Base-by-base conservation (phyloP, 352 stramenopile genomes). In the Phytophthora idaei region DNA sequence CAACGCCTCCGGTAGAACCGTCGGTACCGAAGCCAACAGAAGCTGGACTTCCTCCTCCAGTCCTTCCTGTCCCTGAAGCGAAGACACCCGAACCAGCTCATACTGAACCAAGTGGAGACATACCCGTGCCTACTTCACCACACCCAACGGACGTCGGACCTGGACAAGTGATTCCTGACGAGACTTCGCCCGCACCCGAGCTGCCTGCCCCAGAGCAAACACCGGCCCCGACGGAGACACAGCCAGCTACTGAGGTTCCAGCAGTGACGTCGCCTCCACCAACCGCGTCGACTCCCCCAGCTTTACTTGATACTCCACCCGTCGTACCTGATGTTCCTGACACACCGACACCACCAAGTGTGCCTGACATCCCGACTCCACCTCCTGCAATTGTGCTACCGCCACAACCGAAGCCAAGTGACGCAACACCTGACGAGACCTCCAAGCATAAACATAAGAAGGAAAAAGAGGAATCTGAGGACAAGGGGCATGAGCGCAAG, bases 361-460 rank as follows among this genome's bases (percentile, higher is more conserved):
- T 57, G 10, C 60, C 60, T 49, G 50, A 55, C n/a, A 50, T 50
- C 5, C 57, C 57, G 12, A 44, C 21, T 5, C 25, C 34, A 44
- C 31, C 56, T 5, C 56, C 56, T 41, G 6, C 42, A 34, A 42
- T 36, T 12, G 12, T 57, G 29, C 47, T 28, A 3, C 27, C 42
- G 41, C 45, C 32, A 14, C 34, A 47, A 27, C 45, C 60, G 28
- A 41, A 36, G 17, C 41, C 50, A 25, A 61, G 32, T n/a, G 51
- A 54, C 53, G 56, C 11, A 28, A 17, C 55, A 21, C 37, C 68
- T 3, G 37, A 54, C 15, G 21, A 67, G 8, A 17, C 34, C 3
- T 42, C 42, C 11, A 69, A 66, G n/a, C 32, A 49, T 11, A 72
- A 75, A 17, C 41, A 64, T 21, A 74, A 58, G 34, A 74, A 58